Evolutionary conservation across 352 stramenopile species (phyloP), one percentile per base, ranked within the genome.

Genomic region (Phytophthora crassamura): DNA sequence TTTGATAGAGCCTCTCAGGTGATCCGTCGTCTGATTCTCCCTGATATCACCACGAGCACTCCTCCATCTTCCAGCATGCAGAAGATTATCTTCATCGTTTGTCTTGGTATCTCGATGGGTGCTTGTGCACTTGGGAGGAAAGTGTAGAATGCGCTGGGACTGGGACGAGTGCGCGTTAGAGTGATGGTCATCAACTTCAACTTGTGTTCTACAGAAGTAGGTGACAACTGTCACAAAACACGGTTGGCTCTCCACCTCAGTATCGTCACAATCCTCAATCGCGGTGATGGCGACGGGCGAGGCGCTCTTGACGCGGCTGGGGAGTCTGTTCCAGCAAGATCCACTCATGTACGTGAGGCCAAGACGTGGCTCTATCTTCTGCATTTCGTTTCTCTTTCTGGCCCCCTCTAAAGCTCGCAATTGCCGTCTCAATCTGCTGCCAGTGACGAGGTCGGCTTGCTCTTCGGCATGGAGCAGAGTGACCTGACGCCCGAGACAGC

Each of bases 401-500:
- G 9, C 18, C 2, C 7, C 5, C 3, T 59, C 16, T 49, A 49
- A 51, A 18, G 16, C 43, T 41, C 18, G 36, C 38, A 28, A 20
- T 55, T 18, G 22, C 12, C 46, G 16, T 35, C 10, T 51, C n/a
- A 45, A 41, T n/a, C 54, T 46, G 16, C 7, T 15, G 5, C 35
- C 39, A 95, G 87, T 49, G 84, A 95, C 54, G 87, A 95, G 53
- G 82, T 93, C 16, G 87, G 87, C 0, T 64, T 93, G 33, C 59
- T 95, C 18, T 88, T 91, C 53, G 75, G 70, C 20, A 54, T 86
- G 16, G 72, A 90, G 10, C 47, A 61, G 8, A 68, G 59, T 15
- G 72, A 88, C 32, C 43, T 90, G 25, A 82, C 77, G 4, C 56
- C 66, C 47, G 82, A 81, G 30, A 80, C 54, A 9, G 82, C 82